Base-by-base conservation (phyloP, 2,329 filamentous ascomycete species). In the Aureobasidium zeae region DNA sequence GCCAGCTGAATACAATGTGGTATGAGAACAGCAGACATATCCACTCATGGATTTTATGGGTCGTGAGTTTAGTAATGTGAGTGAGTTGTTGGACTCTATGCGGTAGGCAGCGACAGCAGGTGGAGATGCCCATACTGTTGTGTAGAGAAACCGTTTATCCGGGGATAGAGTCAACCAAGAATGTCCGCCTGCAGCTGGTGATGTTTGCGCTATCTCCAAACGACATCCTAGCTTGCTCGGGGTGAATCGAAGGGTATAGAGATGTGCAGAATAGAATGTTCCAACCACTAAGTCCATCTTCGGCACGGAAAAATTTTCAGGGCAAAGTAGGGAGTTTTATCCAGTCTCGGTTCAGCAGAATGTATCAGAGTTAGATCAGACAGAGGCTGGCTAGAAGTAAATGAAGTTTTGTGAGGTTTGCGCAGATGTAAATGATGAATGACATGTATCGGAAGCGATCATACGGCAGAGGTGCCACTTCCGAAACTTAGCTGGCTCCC, bases 281-380 rank as follows among this genome's bases (percentile, higher is more conserved):
- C 59, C 59, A 17, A 61, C 58, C 6, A 62, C 50, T 49, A 61
- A 60, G 34, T 62, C 58, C 59, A 62, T 62, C 11, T 10, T 46
- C 12, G 22, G n/a, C n/a, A n/a, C n/a, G n/a, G n/a, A n/a, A n/a
- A n/a, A n/a, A n/a, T n/a, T n/a, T n/a, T n/a, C n/a, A n/a, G n/a
- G n/a, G n/a, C n/a, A n/a, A n/a, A n/a, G n/a, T n/a, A n/a, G n/a
- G n/a, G n/a, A n/a, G n/a, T n/a, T n/a, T n/a, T n/a, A n/a, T n/a
- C n/a, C n/a, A n/a, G n/a, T n/a, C n/a, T n/a, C n/a, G n/a, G n/a
- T n/a, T n/a, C n/a, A n/a, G n/a, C n/a, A n/a, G n/a, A n/a, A n/a
- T n/a, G n/a, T n/a, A n/a, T n/a, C n/a, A n/a, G n/a, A n/a, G n/a
- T n/a, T n/a, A n/a, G n/a, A n/a, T n/a, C n/a, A n/a, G n/a, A n/a